A percentile compares a stretch with the other conserved stretches of the same genome.
Evolutionary conservation across 306 rosid genomes (phyloP).

Genomic region (Fagus crenata): DNA sequence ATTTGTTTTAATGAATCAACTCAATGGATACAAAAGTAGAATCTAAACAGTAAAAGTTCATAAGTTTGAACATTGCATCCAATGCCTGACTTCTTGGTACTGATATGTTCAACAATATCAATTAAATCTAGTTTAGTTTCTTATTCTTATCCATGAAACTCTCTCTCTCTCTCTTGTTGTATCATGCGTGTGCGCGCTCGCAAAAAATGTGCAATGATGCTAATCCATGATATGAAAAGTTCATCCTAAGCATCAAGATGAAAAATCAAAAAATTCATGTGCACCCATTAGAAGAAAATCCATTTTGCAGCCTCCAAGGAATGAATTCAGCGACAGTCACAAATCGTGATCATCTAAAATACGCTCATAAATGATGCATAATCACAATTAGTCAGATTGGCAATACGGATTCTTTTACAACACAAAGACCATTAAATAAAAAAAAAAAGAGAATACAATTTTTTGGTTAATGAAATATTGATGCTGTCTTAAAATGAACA

Average conservation of each 20-base stretch:
- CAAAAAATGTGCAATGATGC: neutral
- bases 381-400: neutral
- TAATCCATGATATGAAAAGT: neutral
- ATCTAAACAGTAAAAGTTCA: neutral
- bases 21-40: neutral
- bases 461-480: too few relatives aligned
- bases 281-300: neutral
- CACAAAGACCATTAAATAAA: too few relatives aligned
- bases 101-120: neutral
- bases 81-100: neutral
- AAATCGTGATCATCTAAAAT: neutral
- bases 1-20: neutral
- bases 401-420: too few relatives aligned
- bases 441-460: too few relatives aligned
- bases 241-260: neutral
- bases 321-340: too few relatives aligned
- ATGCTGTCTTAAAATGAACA: too few relatives aligned
- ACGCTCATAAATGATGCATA: neutral
- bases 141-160: neutral
- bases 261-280: neutral
- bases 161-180: neutral
- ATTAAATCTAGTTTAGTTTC: neutral
- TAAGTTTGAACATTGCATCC: neutral
- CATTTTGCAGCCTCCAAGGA: neutral
- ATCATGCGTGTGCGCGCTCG: neutral